phyloP scores from a whole-genome alignment of 352 stramenopile species.

The Pythium phragmitis region DNA sequence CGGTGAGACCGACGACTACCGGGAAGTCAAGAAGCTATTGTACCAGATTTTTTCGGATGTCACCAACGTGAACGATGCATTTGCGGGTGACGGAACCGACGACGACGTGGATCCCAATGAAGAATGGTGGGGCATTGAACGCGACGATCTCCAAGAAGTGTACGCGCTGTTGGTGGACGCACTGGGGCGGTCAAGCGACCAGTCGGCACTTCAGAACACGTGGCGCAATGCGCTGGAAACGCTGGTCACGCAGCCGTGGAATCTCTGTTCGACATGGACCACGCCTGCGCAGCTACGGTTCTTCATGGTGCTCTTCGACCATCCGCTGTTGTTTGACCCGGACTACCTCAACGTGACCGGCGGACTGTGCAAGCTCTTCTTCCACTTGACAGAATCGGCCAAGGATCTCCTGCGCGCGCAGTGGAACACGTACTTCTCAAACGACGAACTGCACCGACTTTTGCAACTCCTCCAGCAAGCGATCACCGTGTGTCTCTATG shows the following conservation, averaged over 20 bases:
- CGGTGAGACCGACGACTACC: constrained; percentile 42
- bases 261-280: constrained; percentile 71
- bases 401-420: constrained; percentile 55
- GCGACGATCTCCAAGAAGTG: constrained; percentile 38
- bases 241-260: constrained; percentile 72
- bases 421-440: constrained; percentile 51
- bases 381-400: constrained; percentile 43
- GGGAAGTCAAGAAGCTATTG: constrained; percentile 57
- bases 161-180: constrained; percentile 45
- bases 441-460: constrained; percentile 63
- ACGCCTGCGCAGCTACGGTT: constrained; percentile 45
- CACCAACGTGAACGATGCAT: constrained; percentile 49
- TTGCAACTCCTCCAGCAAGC: constrained; percentile 72
- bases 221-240: constrained; percentile 68
- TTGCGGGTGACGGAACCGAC: constrained; percentile 10
- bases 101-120: constrained; percentile 20
- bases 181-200: constrained; percentile 34
- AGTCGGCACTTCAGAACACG: constrained; percentile 63
- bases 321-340: constrained; percentile 73
- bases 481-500: constrained; percentile 76
- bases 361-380: constrained; percentile 70
- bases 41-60: constrained; percentile 75
- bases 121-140: constrained; percentile 59
- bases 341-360: constrained; percentile 73
- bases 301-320: constrained; percentile 72